phyloP scores from a whole-genome alignment of 495 filamentous ascomycete genomes.

The Usnea hakonensis region DNA sequence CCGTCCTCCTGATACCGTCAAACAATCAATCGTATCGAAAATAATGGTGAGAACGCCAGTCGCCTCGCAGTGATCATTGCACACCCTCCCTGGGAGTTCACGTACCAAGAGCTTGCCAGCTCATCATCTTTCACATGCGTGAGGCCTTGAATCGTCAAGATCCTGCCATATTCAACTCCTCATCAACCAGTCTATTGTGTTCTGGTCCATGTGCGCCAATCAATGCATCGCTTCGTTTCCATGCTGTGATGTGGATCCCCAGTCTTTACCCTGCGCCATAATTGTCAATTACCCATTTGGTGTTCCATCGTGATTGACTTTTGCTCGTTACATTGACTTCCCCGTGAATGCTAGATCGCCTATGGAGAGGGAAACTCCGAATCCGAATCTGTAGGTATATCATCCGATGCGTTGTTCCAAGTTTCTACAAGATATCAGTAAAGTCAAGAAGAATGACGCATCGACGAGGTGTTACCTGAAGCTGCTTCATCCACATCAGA shows the following conservation, averaged over 20 bases:
- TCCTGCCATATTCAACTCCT: not conserved
- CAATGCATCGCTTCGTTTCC: slow-evolving; percentile 9
- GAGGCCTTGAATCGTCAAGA: not conserved
- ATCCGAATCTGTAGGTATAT: slow-evolving; percentile 22
- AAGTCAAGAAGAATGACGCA: not conserved
- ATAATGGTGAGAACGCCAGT: not conserved
- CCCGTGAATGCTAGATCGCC: not conserved
- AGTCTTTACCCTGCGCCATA: slow-evolving; percentile 2
- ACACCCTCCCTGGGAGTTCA: not conserved
- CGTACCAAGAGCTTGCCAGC: slow-evolving; percentile 10
- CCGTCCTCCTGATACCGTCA: not conserved
- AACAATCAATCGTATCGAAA: not conserved
- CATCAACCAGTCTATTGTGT: slow-evolving; percentile 9
- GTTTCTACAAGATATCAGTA: slow-evolving; percentile 13
- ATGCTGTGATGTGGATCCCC: slow-evolving; percentile 2
- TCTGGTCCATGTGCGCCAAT: slow-evolving; percentile 5
- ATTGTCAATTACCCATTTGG: not conserved
- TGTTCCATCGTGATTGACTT: not conserved
- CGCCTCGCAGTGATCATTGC: not conserved
- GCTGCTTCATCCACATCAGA: slow-evolving; percentile 21
- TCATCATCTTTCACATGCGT: not conserved
- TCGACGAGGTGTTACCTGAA: slow-evolving; percentile 13
- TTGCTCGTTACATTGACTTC: not conserved
- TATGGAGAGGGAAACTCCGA: slow-evolving; percentile 19
- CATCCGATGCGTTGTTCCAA: slow-evolving; percentile 20